Conservation (phyloP, 345 rosid species). For the Populus simonii region DNA sequence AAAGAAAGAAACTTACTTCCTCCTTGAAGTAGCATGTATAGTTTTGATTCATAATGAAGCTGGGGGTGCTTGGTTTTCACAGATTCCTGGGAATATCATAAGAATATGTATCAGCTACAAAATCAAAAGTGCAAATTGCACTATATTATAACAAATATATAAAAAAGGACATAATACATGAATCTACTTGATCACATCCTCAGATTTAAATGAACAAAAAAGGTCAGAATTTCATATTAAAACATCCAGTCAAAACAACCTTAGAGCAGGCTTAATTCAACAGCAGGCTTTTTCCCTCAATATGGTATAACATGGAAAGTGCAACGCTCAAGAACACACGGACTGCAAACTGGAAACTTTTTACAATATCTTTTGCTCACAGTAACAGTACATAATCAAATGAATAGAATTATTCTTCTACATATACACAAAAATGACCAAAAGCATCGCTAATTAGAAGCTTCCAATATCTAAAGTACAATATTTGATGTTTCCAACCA, state of each 20-base stretch:
- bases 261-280: neutral
- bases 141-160: neutral
- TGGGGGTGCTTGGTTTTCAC: slow-evolving; percentile 85
- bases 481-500: neutral
- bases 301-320: neutral
- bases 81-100: slow-evolving; percentile 47
- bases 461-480: neutral
- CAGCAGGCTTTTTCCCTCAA: neutral
- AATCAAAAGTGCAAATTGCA: neutral
- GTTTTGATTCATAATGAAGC: slow-evolving; percentile 79
- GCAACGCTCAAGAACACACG: neutral
- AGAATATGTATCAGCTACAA: neutral
- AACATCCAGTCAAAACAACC: neutral
- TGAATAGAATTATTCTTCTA: neutral
- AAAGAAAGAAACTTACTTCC: slow-evolving; percentile 54
- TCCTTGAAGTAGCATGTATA: slow-evolving; percentile 86
- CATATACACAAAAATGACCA: neutral
- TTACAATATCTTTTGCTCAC: neutral
- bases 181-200: neutral
- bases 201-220: neutral
- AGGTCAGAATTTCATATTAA: neutral
- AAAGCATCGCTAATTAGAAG: neutral
- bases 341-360: neutral
- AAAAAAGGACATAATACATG: neutral
- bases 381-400: neutral